Evolutionary conservation across 2,329 filamentous ascomycete genomes (phyloP).

Genomic region (Myriangium duriaei): DNA sequence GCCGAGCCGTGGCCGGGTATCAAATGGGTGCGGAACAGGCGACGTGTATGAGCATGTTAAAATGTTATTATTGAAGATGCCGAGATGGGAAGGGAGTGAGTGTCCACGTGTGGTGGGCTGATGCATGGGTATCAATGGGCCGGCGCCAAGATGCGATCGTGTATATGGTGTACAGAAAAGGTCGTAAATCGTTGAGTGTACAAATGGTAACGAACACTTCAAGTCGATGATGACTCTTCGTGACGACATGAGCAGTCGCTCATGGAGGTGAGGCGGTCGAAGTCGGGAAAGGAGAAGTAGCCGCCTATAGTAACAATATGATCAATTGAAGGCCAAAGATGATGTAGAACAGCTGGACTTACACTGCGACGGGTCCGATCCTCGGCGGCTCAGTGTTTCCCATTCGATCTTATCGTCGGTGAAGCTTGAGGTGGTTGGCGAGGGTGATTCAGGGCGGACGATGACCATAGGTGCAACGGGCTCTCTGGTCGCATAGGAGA

Average conservation of each 20-base stretch:
- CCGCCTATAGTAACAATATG: constrained; percentile 11
- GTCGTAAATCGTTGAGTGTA: too few relatives aligned
- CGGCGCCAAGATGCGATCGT: too few relatives aligned
- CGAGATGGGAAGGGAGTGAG: too few relatives aligned
- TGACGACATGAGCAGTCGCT: not conserved
- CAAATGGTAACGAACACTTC: too few relatives aligned
- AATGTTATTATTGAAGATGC: too few relatives aligned
- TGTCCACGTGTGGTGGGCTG: too few relatives aligned
- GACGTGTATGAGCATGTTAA: too few relatives aligned
- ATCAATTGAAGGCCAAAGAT: not conserved
- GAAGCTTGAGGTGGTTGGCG: constrained; percentile 1
- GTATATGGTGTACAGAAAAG: too few relatives aligned
- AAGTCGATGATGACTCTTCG: not conserved
- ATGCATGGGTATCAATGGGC: too few relatives aligned
- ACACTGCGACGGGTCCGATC: constrained; percentile 6
- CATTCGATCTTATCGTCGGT: constrained; percentile 9
- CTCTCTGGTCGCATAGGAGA: constrained; percentile 5
- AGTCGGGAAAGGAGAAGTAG: constrained; percentile 23
- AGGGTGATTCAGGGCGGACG: constrained; percentile 1
- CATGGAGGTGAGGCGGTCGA: constrained; percentile 13
- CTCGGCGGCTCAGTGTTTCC: constrained; percentile 7
- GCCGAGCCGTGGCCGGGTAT: too few relatives aligned
- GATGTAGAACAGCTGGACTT: constrained; percentile 20
- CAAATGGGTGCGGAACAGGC: too few relatives aligned
- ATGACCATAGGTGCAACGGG: not conserved